Evolutionary conservation across 495 filamentous ascomycete species (phyloP).

Genomic region (Aspergillus kassunensis): DNA sequence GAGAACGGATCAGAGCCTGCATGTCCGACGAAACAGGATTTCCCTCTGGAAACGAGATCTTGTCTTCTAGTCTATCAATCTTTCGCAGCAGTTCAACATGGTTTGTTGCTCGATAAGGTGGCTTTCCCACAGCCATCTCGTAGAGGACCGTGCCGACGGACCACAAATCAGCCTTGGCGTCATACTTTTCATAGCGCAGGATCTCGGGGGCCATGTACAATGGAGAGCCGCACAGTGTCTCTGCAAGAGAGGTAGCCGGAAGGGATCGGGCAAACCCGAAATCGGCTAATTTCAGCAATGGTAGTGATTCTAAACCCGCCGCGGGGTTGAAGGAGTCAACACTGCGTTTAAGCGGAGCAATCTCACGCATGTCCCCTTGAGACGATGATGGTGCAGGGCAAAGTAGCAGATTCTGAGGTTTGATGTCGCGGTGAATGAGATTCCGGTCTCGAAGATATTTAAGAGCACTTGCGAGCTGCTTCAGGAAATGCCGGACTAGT

Average conservation of each 20-base stretch:
- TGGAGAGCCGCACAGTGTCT: slow-evolving; percentile 96
- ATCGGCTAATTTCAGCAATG: slow-evolving; percentile 95
- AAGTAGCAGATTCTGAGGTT: slow-evolving; percentile 91
- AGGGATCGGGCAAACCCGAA: slow-evolving; percentile 94
- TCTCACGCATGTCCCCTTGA: slow-evolving; percentile 40
- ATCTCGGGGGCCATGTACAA: slow-evolving; percentile 99
- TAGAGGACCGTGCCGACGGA: slow-evolving; percentile 92
- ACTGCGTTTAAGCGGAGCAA: slow-evolving; percentile 62
- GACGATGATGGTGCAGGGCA: slow-evolving; percentile 75
- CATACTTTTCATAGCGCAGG: slow-evolving; percentile 93
- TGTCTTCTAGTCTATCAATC: slow-evolving; percentile 82
- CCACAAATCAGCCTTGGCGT: slow-evolving; percentile 95
- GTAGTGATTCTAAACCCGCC: slow-evolving; percentile 78
- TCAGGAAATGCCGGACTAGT: slow-evolving; percentile 88
- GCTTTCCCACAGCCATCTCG: slow-evolving; percentile 89
- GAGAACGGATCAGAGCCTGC: slow-evolving; percentile 72
- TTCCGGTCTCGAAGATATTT: slow-evolving; percentile 80
- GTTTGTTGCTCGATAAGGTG: slow-evolving; percentile 87
- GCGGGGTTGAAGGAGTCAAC: slow-evolving; percentile 73
- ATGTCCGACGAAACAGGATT: slow-evolving; percentile 67
- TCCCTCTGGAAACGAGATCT: slow-evolving; percentile 76
- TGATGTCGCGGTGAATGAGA: slow-evolving; percentile 94
- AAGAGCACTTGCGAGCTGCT: slow-evolving; percentile 90
- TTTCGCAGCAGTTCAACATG: slow-evolving; percentile 89
- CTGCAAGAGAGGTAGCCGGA: slow-evolving; percentile 82